Conservation (phyloP, 441 rosid genomes). For the Metrosideros polymorpha region DNA sequence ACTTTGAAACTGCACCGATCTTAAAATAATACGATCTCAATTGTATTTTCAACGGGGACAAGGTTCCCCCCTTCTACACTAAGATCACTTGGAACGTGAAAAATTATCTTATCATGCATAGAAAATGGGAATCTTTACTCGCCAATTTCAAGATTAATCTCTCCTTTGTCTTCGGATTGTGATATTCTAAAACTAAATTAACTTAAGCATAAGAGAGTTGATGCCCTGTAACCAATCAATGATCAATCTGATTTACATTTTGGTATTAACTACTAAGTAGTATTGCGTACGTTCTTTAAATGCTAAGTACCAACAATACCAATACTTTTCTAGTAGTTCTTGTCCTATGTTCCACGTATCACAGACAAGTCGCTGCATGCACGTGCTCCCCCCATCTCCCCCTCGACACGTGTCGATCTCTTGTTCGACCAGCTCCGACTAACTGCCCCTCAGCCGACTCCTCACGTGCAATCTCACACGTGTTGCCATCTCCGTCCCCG, state of each 20-base stretch:
- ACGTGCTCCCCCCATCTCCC: neutral
- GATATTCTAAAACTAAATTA: too few relatives aligned
- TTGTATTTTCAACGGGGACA: fast-evolving
- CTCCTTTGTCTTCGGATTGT: too few relatives aligned
- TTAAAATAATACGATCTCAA: neutral
- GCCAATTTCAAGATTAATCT: too few relatives aligned
- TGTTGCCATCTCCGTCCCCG: neutral
- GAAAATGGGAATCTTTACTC: neutral
- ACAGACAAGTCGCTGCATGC: neutral
- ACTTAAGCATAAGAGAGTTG: neutral
- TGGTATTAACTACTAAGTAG: too few relatives aligned
- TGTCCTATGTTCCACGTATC: neutral
- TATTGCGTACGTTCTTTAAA: neutral
- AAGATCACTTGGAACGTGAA: neutral
- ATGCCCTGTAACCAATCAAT: neutral
- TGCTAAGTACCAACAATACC: neutral
- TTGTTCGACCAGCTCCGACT: neutral
- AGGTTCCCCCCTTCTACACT: fast-evolving
- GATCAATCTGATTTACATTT: too few relatives aligned
- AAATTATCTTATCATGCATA: fast-evolving
- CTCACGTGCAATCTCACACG: conserved; percentile 1
- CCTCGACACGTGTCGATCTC: neutral
- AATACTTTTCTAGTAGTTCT: too few relatives aligned
- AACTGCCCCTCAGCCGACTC: neutral
- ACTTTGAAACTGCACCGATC: fast-evolving